These are phyloP conservation scores for Lachancea kluyveri DNA, from an alignment of 805 yeast species.

Conservation along the genomic window DNA sequence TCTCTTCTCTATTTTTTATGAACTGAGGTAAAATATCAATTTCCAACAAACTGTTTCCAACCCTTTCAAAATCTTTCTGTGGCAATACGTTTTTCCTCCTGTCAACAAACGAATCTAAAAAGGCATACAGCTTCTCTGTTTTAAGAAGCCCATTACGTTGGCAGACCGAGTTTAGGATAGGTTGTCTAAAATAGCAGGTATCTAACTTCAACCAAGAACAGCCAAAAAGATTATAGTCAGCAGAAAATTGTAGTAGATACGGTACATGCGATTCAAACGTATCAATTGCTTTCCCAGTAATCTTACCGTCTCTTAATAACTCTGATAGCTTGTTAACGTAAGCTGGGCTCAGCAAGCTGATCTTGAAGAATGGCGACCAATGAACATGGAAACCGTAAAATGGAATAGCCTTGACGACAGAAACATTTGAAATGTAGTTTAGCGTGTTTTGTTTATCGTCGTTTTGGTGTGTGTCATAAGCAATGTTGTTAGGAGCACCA, in stretches of 20 bases:
- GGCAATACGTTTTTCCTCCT: slow-evolving; percentile 15
- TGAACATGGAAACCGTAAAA: slow-evolving; percentile 81
- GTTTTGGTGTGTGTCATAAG: too few species aligned
- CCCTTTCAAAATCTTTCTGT: slow-evolving; percentile 35
- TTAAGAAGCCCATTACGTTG: slow-evolving; percentile 23
- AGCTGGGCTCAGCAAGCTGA: slow-evolving; percentile 59
- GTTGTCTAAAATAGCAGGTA: slow-evolving; percentile 49
- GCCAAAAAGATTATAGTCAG: slow-evolving; percentile 80
- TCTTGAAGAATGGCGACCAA: slow-evolving; percentile 57
- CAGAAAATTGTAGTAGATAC: slow-evolving; percentile 63
- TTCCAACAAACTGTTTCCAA: slow-evolving; percentile 62
- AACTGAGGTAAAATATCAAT: slow-evolving; percentile 59
- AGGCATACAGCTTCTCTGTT: slow-evolving; percentile 30
- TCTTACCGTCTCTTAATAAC: slow-evolving; percentile 39
- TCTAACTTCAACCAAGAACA: slow-evolving; percentile 65
- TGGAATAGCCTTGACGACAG: slow-evolving; percentile 67
- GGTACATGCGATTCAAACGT: slow-evolving; percentile 82
- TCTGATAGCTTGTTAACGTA: slow-evolving; percentile 50
- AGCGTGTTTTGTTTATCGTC: slow-evolving; percentile 8
- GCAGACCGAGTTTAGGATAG: slow-evolving; percentile 36
- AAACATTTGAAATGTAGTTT: slow-evolving; percentile 51
- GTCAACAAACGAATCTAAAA: slow-evolving; percentile 26
- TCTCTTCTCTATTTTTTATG: slow-evolving; percentile 48
- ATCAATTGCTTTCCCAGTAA: slow-evolving; percentile 36
- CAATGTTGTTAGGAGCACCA: background rate